Evolutionary conservation across 345 rosid genomes (phyloP).

Genomic region (Eucalyptus pauciflora): DNA sequence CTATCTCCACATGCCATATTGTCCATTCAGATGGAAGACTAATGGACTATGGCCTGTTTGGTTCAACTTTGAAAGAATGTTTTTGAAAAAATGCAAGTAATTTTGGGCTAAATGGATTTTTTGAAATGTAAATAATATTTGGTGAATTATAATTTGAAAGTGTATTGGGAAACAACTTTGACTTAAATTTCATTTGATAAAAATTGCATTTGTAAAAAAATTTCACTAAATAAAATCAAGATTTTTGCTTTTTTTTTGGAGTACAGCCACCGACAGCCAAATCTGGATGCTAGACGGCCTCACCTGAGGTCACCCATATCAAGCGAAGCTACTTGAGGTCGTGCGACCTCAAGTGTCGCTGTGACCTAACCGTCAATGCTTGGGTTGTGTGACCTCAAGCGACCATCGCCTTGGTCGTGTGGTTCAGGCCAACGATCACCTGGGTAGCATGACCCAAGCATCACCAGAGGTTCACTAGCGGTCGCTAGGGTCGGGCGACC

Average conservation of each 20-base stretch:
- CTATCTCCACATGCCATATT: not conserved
- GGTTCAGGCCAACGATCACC: accelerated
- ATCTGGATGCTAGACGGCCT: accelerated
- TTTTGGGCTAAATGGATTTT: no score
- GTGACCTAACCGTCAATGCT: accelerated
- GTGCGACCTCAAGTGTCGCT: no score
- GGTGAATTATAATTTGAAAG: no score
- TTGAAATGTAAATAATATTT: no score
- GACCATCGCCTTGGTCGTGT: accelerated
- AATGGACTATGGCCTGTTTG: not conserved
- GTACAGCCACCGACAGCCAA: accelerated
- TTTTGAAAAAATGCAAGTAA: no score
- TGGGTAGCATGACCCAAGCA: no score
- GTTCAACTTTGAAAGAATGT: no score
- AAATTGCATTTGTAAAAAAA: no score
- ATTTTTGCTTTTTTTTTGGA: no score
- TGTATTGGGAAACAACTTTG: accelerated
- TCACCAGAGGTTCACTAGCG: no score
- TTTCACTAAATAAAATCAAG: no score
- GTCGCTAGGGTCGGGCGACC: accelerated
- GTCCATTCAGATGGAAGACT: accelerated
- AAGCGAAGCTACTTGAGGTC: accelerated
- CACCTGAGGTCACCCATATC: accelerated
- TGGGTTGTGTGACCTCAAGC: no score
- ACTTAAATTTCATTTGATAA: accelerated